phyloP scores from a whole-genome alignment of 202 grass and related monocot species.

The Panicum virgatum region DNA sequence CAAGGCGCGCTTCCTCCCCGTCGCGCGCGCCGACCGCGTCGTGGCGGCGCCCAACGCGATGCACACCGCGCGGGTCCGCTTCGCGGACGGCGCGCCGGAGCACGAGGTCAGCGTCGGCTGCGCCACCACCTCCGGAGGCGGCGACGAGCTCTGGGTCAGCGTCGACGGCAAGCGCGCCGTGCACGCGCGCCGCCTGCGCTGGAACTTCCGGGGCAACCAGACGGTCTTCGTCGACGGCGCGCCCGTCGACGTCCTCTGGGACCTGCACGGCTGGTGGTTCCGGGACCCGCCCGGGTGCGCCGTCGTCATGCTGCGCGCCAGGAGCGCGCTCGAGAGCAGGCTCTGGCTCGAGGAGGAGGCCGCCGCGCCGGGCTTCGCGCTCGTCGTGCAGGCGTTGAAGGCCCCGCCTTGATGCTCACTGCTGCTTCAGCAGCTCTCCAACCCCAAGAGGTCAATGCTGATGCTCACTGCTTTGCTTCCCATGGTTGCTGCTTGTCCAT shows the following conservation, averaged over 20 bases:
- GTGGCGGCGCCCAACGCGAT: conserved; percentile 22
- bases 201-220: conserved; percentile 97
- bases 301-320: conserved; percentile 71
- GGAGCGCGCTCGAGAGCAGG: conserved; percentile 72
- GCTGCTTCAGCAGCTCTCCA: background rate
- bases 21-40: conserved; percentile 60
- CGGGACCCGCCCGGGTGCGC: conserved; percentile 56
- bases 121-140: conserved; percentile 1
- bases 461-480: background rate
- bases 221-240: conserved; percentile 90
- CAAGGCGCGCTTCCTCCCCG: conserved; percentile 43
- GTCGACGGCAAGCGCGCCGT: conserved; percentile 84
- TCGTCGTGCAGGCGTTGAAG: conserved; percentile 70
- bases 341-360: conserved; percentile 89
- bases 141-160: conserved; percentile 64
- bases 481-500: background rate
- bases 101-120: conserved; percentile 81
- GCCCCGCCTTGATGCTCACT: conserved; percentile 26
- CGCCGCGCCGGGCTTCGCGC: conserved; percentile 63
- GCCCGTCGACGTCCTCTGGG: conserved; percentile 88
- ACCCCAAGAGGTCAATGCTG: conserved; percentile 3
- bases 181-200: conserved; percentile 62
- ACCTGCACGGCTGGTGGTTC: conserved; percentile 81
- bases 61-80: conserved; percentile 56
- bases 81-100: conserved; percentile 61